Evolutionary conservation across 305 asterid genomes (phyloP), one percentile per base, ranked within the genome.

Genomic region (Fraxinus greggii): DNA sequence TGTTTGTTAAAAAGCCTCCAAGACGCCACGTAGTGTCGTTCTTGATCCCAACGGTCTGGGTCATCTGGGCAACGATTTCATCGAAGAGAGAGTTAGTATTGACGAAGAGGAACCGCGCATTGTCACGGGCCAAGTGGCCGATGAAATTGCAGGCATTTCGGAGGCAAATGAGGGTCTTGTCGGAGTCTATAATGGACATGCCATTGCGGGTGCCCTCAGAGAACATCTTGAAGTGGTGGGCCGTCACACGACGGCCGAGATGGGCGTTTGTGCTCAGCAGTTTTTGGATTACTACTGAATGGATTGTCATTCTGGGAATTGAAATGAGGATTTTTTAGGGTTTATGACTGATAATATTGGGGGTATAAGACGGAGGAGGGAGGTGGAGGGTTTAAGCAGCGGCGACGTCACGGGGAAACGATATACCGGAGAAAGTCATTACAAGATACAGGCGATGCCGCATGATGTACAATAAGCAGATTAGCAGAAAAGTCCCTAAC

Each of bases 1-100:
- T 90, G 90, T 96, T 96, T 0, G 99, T 94, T 10, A 96, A 85
- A 84, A 94, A 96, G 45, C 99, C 99, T 32, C 98, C 98, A 24
- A 93, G 98, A 32, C 98, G 94, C 99, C 99, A 96, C 6, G 98
- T 92, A n/a, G 86, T 88, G 80, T 96, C 97, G 79, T 90, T 88
- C 88, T 92, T 91, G 78, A 91, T 86, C 4, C 97, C 93, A 70
- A 91, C 86, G 32, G 93, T 75, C 73, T 85, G 82, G 8, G 95
- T 90, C 97, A 89, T 94, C 84, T 94, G 93, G 29, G 89, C 77
- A 5, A 96, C 89, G 86, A 94, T 93, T 33, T 96, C 97, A 56
- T 96, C 98, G 90, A 89, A 93, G 72, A 91, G 92, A 31, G 92
- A 26, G 79, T 93, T 96, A 59, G 97, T 96, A 59, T 96, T 96